Evolutionary conservation across 2,329 filamentous ascomycete species (phyloP).

Genomic region (Calonectria multiphialidica): DNA sequence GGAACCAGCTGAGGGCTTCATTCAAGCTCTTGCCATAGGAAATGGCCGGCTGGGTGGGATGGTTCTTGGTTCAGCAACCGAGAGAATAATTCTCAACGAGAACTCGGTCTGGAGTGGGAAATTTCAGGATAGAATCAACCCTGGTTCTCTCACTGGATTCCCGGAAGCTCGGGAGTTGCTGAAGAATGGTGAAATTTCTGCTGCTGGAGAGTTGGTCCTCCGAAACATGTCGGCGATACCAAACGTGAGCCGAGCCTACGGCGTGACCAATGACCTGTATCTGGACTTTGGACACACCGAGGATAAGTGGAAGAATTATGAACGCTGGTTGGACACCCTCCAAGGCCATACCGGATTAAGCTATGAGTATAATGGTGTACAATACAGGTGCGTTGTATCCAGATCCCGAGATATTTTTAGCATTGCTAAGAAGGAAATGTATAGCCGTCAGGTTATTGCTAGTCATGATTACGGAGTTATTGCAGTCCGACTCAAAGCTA

Average conservation of each 20-base stretch:
- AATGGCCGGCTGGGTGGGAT: constrained; percentile 1
- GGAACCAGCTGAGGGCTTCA: not conserved
- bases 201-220: not conserved
- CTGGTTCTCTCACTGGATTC: not conserved
- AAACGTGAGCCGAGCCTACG: not conserved
- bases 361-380: not conserved
- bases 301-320: not conserved
- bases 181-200: not conserved
- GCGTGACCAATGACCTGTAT: not conserved
- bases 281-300: not conserved
- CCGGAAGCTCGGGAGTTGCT: not conserved
- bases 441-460: not conserved
- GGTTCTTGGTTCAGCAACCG: not conserved
- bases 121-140: not conserved
- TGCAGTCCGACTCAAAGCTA: not conserved
- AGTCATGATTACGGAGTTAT: not conserved
- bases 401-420: fast-evolving
- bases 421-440: not conserved
- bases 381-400: not conserved
- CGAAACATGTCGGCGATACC: constrained; percentile 1
- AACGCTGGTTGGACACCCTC: not conserved
- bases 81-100: not conserved
- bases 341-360: not conserved
- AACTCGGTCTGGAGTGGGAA: not conserved
- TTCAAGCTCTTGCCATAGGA: not conserved